phyloP scores from a whole-genome alignment of 2,329 filamentous ascomycete genomes.

The Phialophora chinensis region DNA sequence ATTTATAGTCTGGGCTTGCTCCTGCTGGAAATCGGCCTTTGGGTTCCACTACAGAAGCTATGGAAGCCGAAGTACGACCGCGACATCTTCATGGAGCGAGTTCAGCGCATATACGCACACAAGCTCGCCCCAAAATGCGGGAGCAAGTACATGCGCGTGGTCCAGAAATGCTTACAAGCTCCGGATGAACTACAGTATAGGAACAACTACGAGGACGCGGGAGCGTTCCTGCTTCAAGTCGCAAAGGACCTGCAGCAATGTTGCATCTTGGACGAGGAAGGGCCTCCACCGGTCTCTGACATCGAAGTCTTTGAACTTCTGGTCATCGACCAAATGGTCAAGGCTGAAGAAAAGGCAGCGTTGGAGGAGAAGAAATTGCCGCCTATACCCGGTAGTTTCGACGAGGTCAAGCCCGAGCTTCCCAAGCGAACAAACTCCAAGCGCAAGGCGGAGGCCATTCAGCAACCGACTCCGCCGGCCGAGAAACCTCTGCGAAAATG shows the following conservation, averaged over 20 bases:
- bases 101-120: slow-evolving; percentile 68
- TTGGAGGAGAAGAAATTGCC: slow-evolving; percentile 19
- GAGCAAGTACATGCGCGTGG: slow-evolving; percentile 66
- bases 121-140: slow-evolving; percentile 68
- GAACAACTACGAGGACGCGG: slow-evolving; percentile 38
- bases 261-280: slow-evolving; percentile 38
- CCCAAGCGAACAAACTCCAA: slow-evolving; percentile 30
- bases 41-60: slow-evolving; percentile 65
- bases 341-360: slow-evolving; percentile 32
- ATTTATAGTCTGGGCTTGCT: slow-evolving; percentile 68
- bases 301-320: slow-evolving; percentile 40
- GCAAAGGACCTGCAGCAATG: slow-evolving; percentile 38
- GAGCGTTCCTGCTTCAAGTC: slow-evolving; percentile 38
- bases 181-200: slow-evolving; percentile 48
- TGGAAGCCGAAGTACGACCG: slow-evolving; percentile 70
- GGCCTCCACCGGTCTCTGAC: slow-evolving; percentile 37
- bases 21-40: slow-evolving; percentile 67
- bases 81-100: slow-evolving; percentile 65
- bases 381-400: slow-evolving; percentile 6
- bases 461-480: slow-evolving; percentile 14
- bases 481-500: slow-evolving; percentile 50
- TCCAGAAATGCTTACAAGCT: slow-evolving; percentile 65
- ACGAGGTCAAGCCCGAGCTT: slow-evolving; percentile 19
- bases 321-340: slow-evolving; percentile 38
- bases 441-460: slow-evolving; percentile 30